Percentiles rank a stretch among this genome's conserved stretches.
Conservation (phyloP, 2,329 filamentous ascomycete genomes). For the Aureobasidium pullulans region DNA sequence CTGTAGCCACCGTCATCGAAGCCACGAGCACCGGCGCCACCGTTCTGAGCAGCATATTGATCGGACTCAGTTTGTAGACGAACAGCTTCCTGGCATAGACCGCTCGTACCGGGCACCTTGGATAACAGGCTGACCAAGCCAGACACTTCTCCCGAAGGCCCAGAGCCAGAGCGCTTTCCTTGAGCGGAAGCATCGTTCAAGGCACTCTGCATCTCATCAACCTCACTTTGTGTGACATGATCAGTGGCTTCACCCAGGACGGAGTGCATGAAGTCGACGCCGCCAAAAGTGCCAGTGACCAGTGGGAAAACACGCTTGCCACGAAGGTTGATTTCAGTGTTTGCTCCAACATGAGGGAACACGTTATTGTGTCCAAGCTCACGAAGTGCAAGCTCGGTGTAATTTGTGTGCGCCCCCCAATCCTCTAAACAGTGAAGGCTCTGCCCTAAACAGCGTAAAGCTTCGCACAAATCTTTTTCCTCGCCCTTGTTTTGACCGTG, state of each 20-base stretch:
- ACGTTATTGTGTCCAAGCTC: slow-evolving; percentile 74
- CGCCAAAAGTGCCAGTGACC: slow-evolving; percentile 87
- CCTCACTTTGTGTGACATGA: slow-evolving; percentile 84
- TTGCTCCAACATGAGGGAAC: slow-evolving; percentile 78
- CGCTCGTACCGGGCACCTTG: slow-evolving; percentile 59
- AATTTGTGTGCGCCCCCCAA: slow-evolving; percentile 91
- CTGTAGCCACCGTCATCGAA: slow-evolving; percentile 28
- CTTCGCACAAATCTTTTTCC: slow-evolving; percentile 77
- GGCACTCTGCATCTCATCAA: slow-evolving; percentile 67
- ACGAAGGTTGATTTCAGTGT: slow-evolving; percentile 61
- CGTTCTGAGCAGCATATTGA: slow-evolving; percentile 37
- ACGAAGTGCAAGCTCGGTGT: slow-evolving; percentile 78
- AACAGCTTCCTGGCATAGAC: slow-evolving; percentile 40
- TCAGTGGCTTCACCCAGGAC: slow-evolving; percentile 75
- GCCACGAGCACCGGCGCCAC: slow-evolving; percentile 26
- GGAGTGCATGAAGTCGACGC: slow-evolving; percentile 88
- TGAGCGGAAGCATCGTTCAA: slow-evolving; percentile 13
- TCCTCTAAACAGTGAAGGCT: slow-evolving; percentile 88
- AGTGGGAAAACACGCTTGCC: slow-evolving; percentile 73
- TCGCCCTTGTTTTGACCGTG: slow-evolving; percentile 47
- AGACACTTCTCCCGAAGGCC: slow-evolving; percentile 26
- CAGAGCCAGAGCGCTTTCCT: slow-evolving; percentile 23
- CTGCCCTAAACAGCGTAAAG: slow-evolving; percentile 77
- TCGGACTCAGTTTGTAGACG: slow-evolving; percentile 41
- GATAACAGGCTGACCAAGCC: slow-evolving; percentile 63